Percentiles rank a stretch among this genome's conserved stretches.
phyloP scores from a whole-genome alignment of 2,329 filamentous ascomycete genomes.

The Pezicula carpinea region DNA sequence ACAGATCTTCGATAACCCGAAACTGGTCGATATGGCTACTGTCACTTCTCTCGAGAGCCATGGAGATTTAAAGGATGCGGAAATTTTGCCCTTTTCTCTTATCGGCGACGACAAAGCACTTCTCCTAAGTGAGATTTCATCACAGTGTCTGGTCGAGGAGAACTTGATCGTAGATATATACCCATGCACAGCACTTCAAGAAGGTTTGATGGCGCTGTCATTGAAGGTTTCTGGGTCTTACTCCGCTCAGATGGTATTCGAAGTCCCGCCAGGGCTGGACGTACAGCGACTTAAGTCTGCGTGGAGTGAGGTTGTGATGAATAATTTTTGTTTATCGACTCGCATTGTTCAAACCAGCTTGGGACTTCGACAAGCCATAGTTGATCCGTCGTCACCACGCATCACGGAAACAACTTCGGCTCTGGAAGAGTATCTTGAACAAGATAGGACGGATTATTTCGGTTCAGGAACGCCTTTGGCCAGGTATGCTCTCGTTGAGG shows the following conservation, averaged over 20 bases:
- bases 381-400: neutral
- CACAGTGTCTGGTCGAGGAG: neutral
- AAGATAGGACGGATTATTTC: too few species aligned
- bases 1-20: too few species aligned
- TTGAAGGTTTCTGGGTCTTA: conserved; percentile 27
- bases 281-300: conserved; percentile 3
- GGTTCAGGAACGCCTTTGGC: neutral
- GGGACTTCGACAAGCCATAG: neutral
- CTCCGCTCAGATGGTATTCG: conserved; percentile 21
- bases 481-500: neutral
- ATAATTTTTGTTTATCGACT: too few species aligned
- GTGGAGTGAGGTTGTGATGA: conserved; percentile 1
- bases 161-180: conserved; percentile 30
- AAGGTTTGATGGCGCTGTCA: conserved; percentile 31
- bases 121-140: neutral
- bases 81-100: neutral
- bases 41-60: too few species aligned
- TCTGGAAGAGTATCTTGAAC: neutral
- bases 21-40: too few species aligned
- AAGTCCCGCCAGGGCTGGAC: conserved; percentile 2
- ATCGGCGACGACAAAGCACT: neutral
- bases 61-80: too few species aligned
- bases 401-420: neutral
- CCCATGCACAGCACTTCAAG: conserved; percentile 31
- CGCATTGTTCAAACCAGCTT: neutral